Base-by-base conservation (phyloP, 305 asterid genomes). In the Ilex paraguariensis region DNA sequence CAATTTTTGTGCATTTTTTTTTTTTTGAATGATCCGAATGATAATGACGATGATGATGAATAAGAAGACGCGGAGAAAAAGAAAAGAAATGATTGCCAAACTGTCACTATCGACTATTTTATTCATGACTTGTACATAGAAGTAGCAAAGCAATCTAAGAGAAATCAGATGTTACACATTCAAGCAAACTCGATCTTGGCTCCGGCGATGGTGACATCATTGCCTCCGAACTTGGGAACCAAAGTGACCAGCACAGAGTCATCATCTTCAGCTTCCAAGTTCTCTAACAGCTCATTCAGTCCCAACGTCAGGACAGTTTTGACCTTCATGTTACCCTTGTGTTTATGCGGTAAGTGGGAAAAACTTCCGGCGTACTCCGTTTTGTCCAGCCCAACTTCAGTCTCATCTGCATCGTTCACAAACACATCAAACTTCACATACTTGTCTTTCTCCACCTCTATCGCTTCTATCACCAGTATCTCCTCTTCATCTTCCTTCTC, bases 241-340 rank as follows among this genome's bases (percentile, higher is more conserved):
- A 85, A 68, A 60, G 89, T 66, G 12, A 85, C 93, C 81, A 85
- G 61, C 64, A 82, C 56, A 36, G 65, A 40, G 3, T 79, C 93
- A 62, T 78, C 81, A 59, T 79, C 84, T 59, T 81, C 85, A 39
- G 57, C 79, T 33, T 71, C 82, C 75, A 79, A 59, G 54, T 82
- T 83, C 57, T 74, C 85, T 39, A 78, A 11, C n/a, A 79, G 51
- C 42, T 79, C 83, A 8, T 58, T 70, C 58, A 82, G 36, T 7
- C 71, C 79, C 71, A 78, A 59, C 56, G 73, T 70, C 12, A 73
- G 70, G 64, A n/a, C 54, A 3, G 78, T 71, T 31, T 48, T 73
- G 4, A 75, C 59, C 64, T 21, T 71, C 11, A 28, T 53, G 4
- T 46, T 1, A 7, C 5, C 5, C 45, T 71, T 66, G 10, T 73